These are phyloP conservation scores for Epipyxis sp. DNA, from an alignment of 108 stramenopile species.

Conservation along the genomic window DNA sequence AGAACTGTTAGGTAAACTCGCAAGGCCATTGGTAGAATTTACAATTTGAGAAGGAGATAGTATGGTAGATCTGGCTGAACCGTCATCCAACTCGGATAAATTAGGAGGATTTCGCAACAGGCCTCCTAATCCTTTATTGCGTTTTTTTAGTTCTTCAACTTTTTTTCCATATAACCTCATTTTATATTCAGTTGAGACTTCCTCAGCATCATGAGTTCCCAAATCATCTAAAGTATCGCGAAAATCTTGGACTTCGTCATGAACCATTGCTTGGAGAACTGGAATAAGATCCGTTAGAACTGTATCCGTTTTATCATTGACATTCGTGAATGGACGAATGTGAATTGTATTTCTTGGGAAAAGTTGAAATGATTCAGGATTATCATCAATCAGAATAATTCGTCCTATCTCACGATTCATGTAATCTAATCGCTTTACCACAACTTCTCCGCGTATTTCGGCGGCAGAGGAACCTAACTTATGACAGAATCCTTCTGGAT, in stretches of 20 bases:
- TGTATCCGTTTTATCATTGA: constrained; percentile 51
- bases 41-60: not conserved
- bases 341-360: constrained; percentile 86
- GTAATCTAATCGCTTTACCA: constrained; percentile 17
- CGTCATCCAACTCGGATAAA: not conserved
- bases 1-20: too few relatives aligned
- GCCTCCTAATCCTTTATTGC: constrained; percentile 24
- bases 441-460: not conserved
- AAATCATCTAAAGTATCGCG: constrained; percentile 39
- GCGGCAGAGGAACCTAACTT: constrained; percentile 14
- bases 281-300: constrained; percentile 52
- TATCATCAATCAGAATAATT: constrained; percentile 88
- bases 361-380: constrained; percentile 70
- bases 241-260: constrained; percentile 52
- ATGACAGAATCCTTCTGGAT: constrained; percentile 7
- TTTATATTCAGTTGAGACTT: constrained; percentile 42
- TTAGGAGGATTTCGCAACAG: not conserved
- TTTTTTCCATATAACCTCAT: constrained; percentile 1
- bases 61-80: not conserved
- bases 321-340: constrained; percentile 86
- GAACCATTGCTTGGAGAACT: constrained; percentile 54
- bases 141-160: not conserved
- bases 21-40: too few relatives aligned
- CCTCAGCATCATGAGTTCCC: constrained; percentile 45
- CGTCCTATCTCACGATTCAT: constrained; percentile 32